These are phyloP conservation scores for Carpinus viminea DNA, from an alignment of 306 rosid species.

Conservation along the genomic window DNA sequence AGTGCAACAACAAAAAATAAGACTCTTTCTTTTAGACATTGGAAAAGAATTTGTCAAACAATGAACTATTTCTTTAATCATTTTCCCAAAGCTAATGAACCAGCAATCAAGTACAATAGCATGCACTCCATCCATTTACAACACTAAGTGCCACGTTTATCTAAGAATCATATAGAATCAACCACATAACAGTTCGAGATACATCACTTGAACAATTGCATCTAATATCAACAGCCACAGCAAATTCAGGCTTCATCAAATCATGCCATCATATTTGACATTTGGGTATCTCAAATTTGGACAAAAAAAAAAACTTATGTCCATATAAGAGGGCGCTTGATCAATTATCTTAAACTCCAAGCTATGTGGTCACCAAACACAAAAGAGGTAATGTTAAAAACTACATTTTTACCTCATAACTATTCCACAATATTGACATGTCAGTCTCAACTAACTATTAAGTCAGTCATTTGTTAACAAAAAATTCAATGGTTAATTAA, in stretches of 20 bases:
- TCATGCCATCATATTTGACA: neutral
- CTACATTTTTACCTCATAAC: no score
- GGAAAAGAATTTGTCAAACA: no score
- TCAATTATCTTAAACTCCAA: neutral
- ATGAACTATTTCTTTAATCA: no score
- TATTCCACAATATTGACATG: no score
- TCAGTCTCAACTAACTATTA: no score
- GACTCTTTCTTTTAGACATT: neutral
- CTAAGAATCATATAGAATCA: neutral
- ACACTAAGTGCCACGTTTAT: neutral
- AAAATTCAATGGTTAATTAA: no score
- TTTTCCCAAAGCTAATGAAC: neutral
- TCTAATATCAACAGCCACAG: neutral
- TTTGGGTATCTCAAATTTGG: neutral
- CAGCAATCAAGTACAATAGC: neutral
- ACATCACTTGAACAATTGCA: conserved; percentile 1
- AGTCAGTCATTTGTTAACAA: no score
- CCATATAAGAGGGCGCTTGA: neutral
- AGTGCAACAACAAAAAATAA: neutral
- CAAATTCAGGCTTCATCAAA: neutral
- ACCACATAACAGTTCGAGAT: neutral
- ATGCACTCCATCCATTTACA: neutral
- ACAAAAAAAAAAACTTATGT: neutral
- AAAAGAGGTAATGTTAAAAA: no score
- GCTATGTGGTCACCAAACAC: neutral